These are phyloP conservation scores for Tirmania nivea DNA, from an alignment of 495 filamentous ascomycete species.

Conservation along the genomic window DNA sequence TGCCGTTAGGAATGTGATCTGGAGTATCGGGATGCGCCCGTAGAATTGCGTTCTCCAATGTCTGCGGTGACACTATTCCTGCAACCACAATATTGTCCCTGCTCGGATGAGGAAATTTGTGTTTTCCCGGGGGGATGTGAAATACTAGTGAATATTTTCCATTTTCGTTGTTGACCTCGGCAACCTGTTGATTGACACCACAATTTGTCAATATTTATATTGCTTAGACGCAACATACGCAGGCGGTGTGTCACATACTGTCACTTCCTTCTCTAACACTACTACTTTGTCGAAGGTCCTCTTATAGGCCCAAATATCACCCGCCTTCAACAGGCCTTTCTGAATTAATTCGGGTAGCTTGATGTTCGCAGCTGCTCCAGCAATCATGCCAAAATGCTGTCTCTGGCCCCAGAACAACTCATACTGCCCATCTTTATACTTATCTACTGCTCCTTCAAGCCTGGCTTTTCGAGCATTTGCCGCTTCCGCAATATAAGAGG, in stretches of 20 bases:
- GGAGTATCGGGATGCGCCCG: slow-evolving; percentile 9
- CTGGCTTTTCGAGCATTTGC: slow-evolving; percentile 23
- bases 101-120: slow-evolving; percentile 4
- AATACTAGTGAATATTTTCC: not conserved
- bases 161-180: not conserved
- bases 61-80: slow-evolving; percentile 5
- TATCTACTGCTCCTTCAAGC: slow-evolving; percentile 44
- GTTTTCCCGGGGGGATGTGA: slow-evolving; percentile 6
- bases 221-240: too few relatives aligned
- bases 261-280: not conserved
- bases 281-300: not conserved
- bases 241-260: not conserved
- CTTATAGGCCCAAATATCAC: slow-evolving; percentile 23
- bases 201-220: too few relatives aligned
- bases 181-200: not conserved
- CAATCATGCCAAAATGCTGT: slow-evolving; percentile 24
- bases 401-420: slow-evolving; percentile 53
- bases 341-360: slow-evolving; percentile 27
- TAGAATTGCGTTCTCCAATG: slow-evolving; percentile 10
- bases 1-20: slow-evolving; percentile 14
- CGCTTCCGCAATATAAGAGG: slow-evolving; percentile 6
- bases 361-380: slow-evolving; percentile 27
- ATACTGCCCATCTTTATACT: slow-evolving; percentile 41
- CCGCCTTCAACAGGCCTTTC: slow-evolving; percentile 26
- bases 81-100: slow-evolving; percentile 9